Percentiles rank a stretch among this genome's conserved stretches.
Evolutionary conservation across 257 asterid genomes (phyloP).

Genomic region (Haberlea rhodopensis): DNA sequence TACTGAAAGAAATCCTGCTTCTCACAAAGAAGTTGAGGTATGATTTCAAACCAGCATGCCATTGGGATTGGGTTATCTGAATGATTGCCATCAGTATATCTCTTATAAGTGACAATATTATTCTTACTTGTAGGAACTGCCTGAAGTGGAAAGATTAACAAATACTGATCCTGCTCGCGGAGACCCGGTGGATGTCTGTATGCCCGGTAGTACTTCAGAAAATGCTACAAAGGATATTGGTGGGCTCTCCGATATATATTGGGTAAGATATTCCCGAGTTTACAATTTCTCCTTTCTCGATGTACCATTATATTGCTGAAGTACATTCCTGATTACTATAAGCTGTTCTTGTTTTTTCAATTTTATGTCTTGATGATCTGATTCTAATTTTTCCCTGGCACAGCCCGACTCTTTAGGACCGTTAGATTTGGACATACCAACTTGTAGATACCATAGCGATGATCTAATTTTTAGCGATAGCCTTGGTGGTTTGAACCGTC

Average conservation of each 20-base stretch:
- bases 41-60: slow-evolving; percentile 16
- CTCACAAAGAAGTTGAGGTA: slow-evolving; percentile 53
- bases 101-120: slow-evolving; percentile 6
- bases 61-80: slow-evolving; percentile 19
- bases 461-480: slow-evolving; percentile 89
- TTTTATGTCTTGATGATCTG: slow-evolving; percentile 17
- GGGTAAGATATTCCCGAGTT: slow-evolving; percentile 56
- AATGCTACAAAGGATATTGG: slow-evolving; percentile 49
- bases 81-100: slow-evolving; percentile 1
- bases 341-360: not conserved
- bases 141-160: slow-evolving; percentile 38
- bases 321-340: slow-evolving; percentile 1
- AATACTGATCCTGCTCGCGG: slow-evolving; percentile 31
- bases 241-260: slow-evolving; percentile 71
- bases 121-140: slow-evolving; percentile 46
- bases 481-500: slow-evolving; percentile 80
- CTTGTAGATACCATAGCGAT: slow-evolving; percentile 75
- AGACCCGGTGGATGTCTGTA: slow-evolving; percentile 38
- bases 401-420: slow-evolving; percentile 98
- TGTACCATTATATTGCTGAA: not conserved
- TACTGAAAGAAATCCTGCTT: slow-evolving; percentile 36
- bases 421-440: slow-evolving; percentile 79
- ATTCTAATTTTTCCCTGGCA: slow-evolving; percentile 29
- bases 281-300: slow-evolving; percentile 14
- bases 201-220: slow-evolving; percentile 41